phyloP scores from a whole-genome alignment of 441 rosid genomes.

The Dalechampia spathulata region DNA sequence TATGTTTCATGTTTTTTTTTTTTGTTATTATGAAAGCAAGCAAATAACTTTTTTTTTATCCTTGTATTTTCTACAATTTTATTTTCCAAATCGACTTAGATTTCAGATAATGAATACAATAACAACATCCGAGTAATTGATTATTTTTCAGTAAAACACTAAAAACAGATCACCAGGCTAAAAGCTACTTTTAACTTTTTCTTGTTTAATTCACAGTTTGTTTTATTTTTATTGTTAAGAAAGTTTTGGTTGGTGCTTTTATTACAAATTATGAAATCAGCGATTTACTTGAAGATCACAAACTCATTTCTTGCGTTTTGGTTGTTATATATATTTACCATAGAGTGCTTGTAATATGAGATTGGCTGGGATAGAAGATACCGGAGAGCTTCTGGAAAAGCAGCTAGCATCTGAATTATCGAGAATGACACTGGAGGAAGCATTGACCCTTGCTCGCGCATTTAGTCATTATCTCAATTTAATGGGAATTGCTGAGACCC shows the following conservation, averaged over 20 bases:
- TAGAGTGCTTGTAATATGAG: constrained; percentile 93
- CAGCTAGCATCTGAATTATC: constrained; percentile 78
- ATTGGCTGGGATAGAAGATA: constrained; percentile 71
- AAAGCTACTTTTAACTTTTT: too few species aligned
- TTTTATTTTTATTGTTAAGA: too few species aligned
- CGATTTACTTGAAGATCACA: too few species aligned
- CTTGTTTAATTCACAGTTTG: too few species aligned
- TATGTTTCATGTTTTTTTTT: background rate
- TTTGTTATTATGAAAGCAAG: background rate
- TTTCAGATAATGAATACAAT: background rate
- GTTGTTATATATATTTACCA: background rate
- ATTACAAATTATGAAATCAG: too few species aligned
- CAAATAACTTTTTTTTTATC: too few species aligned
- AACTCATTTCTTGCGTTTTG: background rate
- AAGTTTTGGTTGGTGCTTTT: too few species aligned
- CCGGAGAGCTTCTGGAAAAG: constrained; percentile 77
- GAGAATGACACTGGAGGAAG: constrained; percentile 77
- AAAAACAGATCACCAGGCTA: too few species aligned
- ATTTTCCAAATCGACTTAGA: background rate
- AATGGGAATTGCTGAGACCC: constrained; percentile 95
- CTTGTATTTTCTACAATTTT: background rate
- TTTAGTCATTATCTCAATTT: constrained; percentile 85
- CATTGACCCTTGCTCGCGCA: constrained; percentile 82
- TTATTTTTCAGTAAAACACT: too few species aligned
- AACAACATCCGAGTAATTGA: too few species aligned